These are phyloP conservation scores for Cinchona pubescens DNA, from an alignment of 257 asterid genomes.

Conservation along the genomic window DNA sequence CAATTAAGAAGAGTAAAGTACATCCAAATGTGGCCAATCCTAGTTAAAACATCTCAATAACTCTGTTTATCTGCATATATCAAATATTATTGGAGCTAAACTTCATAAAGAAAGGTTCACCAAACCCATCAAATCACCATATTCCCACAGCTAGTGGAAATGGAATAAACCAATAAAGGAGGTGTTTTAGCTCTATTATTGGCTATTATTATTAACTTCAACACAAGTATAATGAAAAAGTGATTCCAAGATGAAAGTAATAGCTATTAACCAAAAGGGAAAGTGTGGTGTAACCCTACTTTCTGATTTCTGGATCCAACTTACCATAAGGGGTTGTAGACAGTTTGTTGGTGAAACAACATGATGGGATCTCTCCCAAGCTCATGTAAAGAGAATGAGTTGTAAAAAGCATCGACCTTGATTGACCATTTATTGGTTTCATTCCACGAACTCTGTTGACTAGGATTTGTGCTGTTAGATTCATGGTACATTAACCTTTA, in stretches of 20 bases:
- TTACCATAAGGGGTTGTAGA: background rate
- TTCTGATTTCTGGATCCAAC: background rate
- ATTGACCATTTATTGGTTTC: constrained; percentile 1
- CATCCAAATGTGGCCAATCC: background rate
- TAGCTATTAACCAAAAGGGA: constrained; percentile 13
- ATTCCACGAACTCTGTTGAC: background rate
- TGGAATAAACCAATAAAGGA: background rate
- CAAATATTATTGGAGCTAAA: background rate
- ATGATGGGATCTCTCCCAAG: constrained; percentile 1
- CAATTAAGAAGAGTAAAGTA: too few relatives aligned
- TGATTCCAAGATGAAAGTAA: background rate
- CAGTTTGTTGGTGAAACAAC: background rate
- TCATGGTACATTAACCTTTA: background rate
- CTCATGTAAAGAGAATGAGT: background rate
- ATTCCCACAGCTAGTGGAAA: background rate
- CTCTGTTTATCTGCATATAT: background rate
- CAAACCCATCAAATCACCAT: constrained; percentile 10
- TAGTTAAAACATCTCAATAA: background rate
- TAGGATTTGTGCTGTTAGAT: background rate
- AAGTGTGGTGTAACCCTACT: background rate
- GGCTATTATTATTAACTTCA: background rate
- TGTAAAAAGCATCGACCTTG: background rate
- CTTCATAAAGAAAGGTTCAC: background rate
- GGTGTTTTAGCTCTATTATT: constrained; percentile 7
- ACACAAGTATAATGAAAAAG: background rate